phyloP scores from a whole-genome alignment of 2,329 filamentous ascomycete species.

The Westerdykella aurantiaca region DNA sequence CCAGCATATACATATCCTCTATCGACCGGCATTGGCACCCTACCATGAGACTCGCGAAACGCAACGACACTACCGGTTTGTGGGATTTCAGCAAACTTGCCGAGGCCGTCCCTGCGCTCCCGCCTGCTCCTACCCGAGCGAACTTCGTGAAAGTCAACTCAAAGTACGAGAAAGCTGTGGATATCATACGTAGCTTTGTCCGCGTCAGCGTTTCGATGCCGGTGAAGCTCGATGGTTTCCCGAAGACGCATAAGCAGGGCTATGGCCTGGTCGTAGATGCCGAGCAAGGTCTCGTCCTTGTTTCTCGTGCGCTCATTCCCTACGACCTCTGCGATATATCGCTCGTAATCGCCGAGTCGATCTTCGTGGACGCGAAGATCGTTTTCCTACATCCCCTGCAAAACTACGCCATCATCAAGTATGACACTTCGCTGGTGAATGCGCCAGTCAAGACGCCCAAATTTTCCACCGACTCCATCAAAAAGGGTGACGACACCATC shows the following conservation, averaged over 20 bases:
- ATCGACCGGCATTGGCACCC: constrained; percentile 93
- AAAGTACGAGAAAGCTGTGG: constrained; percentile 81
- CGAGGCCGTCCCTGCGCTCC: constrained; percentile 68
- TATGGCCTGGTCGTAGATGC: constrained; percentile 98
- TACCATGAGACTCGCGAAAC: constrained; percentile 86
- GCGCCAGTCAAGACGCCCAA: constrained; percentile 87
- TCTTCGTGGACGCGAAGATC: constrained; percentile 89
- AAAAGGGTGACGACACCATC: constrained; percentile 88
- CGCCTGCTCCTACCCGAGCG: constrained; percentile 68
- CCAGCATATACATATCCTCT: constrained; percentile 87
- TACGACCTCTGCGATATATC: constrained; percentile 96
- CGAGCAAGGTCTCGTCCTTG: constrained; percentile 87
- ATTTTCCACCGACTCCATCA: constrained; percentile 73
- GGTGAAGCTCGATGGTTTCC: constrained; percentile 95
- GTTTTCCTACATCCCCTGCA: constrained; percentile 94
- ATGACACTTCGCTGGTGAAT: constrained; percentile 87
- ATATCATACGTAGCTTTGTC: constrained; percentile 91
- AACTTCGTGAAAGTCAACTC: constrained; percentile 90
- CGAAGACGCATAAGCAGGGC: constrained; percentile 86
- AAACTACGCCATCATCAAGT: constrained; percentile 93
- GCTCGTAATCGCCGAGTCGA: constrained; percentile 92
- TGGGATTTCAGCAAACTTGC: constrained; percentile 92
- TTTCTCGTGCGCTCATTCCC: constrained; percentile 88
- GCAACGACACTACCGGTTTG: constrained; percentile 82
- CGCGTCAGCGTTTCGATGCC: constrained; percentile 90